These are phyloP conservation scores for Trichosporon sp. DNA, from an alignment of 1,284 basidiomycete species.

Conservation along the genomic window DNA sequence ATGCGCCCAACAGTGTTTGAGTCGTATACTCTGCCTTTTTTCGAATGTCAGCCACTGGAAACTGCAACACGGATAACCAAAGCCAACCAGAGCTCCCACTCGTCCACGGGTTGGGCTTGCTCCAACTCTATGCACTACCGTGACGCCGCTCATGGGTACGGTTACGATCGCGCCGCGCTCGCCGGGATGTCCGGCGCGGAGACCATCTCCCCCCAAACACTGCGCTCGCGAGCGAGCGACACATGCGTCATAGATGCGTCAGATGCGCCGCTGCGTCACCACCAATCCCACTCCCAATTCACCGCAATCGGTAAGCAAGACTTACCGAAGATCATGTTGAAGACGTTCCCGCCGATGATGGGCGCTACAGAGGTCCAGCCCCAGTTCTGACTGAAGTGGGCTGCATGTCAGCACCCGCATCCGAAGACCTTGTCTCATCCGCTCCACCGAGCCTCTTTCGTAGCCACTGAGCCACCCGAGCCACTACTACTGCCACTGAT, in stretches of 20 bases:
- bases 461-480: no score
- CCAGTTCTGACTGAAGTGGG: constrained; percentile 70
- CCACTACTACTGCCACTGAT: no score
- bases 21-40: constrained; percentile 65
- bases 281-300: neutral
- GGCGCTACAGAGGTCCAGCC: constrained; percentile 77
- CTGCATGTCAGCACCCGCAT: constrained; percentile 20
- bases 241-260: constrained; percentile 9
- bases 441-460: neutral
- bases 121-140: neutral
- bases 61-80: neutral
- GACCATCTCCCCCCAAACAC: neutral
- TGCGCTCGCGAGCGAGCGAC: neutral
- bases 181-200: neutral
- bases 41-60: constrained; percentile 15
- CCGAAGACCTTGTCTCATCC: neutral
- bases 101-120: no score
- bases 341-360: constrained; percentile 77
- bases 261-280: neutral
- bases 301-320: constrained; percentile 9
- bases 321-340: constrained; percentile 77
- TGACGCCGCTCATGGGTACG: neutral
- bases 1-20: constrained; percentile 61
- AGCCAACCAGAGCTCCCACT: neutral
- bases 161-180: neutral